Conservation (phyloP, 352 stramenopile genomes). For the Globisporangium iwayamae region DNA sequence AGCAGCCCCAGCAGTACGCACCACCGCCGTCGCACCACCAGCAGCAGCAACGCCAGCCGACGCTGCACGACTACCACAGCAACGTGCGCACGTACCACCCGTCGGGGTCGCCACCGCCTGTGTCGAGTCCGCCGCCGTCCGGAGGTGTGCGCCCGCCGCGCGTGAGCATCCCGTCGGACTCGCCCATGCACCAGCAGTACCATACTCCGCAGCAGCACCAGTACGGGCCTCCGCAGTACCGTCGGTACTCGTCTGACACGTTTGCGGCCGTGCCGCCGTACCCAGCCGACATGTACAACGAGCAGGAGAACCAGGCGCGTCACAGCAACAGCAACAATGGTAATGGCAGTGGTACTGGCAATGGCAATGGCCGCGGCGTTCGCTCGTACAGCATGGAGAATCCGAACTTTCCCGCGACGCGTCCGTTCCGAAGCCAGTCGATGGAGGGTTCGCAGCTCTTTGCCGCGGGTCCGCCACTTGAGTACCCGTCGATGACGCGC, state of each 20-base stretch:
- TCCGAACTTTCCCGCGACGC: conserved; percentile 43
- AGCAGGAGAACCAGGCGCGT: conserved; percentile 49
- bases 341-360: conserved; percentile 4
- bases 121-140: conserved; percentile 29
- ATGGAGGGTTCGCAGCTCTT: conserved; percentile 72
- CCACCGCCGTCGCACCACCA: conserved; percentile 35
- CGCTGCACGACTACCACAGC: conserved; percentile 50
- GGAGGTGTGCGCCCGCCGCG: conserved; percentile 51
- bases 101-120: conserved; percentile 29
- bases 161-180: conserved; percentile 64
- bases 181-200: conserved; percentile 62
- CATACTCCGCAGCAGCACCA: conserved; percentile 23
- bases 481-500: conserved; percentile 58
- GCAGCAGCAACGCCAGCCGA: conserved; percentile 34
- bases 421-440: conserved; percentile 66
- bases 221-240: conserved; percentile 45
- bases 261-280: conserved; percentile 53
- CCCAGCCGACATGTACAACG: conserved; percentile 50
- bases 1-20: conserved; percentile 30
- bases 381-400: conserved; percentile 82
- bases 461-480: conserved; percentile 31
- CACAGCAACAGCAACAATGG: conserved; percentile 32
- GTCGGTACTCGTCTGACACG: conserved; percentile 69
- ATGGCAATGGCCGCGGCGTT: conserved; percentile 39
- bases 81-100: conserved; percentile 56